Conservation (phyloP, 768 basidiomycete species). For the Pisolithus tinctorius region DNA sequence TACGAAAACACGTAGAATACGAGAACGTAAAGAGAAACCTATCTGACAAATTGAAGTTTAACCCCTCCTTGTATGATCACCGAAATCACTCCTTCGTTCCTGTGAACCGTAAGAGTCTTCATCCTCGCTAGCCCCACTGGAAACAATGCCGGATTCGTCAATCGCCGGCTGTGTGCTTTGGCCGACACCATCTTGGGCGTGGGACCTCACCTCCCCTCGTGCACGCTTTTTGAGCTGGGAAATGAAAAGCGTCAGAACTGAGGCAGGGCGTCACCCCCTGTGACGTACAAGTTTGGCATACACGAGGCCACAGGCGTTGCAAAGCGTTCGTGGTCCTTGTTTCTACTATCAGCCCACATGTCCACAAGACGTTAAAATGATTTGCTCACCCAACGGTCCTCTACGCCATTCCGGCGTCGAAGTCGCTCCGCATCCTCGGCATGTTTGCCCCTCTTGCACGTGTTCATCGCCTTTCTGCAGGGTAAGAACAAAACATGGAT, state of each 20-base stretch:
- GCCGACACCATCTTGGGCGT: conserved; percentile 19
- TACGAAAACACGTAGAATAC: conserved; percentile 4
- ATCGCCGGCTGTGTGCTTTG: conserved; percentile 24
- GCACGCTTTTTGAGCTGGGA: conserved; percentile 28
- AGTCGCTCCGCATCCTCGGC: conserved; percentile 76
- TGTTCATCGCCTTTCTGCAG: conserved; percentile 35
- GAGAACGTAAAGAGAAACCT: conserved; percentile 13
- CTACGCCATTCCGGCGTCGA: conserved; percentile 85
- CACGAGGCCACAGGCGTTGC: conserved; percentile 82
- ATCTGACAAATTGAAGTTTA: conserved; percentile 17
- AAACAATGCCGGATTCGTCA: conserved; percentile 19
- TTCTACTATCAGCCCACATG: conserved; percentile 20
- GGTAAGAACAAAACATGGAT: conserved; percentile 14
- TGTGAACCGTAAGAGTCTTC: conserved; percentile 29
- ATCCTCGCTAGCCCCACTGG: conserved; percentile 29
- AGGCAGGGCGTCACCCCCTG: conserved; percentile 12
- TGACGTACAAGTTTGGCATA: conserved; percentile 76
- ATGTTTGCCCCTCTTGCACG: conserved; percentile 60
- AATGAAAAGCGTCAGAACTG: conserved; percentile 17
- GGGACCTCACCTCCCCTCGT: conserved; percentile 26
- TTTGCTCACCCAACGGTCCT: conserved; percentile 64
- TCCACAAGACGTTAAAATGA: conserved; percentile 16
- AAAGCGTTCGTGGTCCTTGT: conserved; percentile 72
- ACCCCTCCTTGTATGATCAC: conserved; percentile 28
- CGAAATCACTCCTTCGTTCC: conserved; percentile 29